Base-by-base conservation (phyloP, 1,284 basidiomycete genomes). In the Mycena sp. region DNA sequence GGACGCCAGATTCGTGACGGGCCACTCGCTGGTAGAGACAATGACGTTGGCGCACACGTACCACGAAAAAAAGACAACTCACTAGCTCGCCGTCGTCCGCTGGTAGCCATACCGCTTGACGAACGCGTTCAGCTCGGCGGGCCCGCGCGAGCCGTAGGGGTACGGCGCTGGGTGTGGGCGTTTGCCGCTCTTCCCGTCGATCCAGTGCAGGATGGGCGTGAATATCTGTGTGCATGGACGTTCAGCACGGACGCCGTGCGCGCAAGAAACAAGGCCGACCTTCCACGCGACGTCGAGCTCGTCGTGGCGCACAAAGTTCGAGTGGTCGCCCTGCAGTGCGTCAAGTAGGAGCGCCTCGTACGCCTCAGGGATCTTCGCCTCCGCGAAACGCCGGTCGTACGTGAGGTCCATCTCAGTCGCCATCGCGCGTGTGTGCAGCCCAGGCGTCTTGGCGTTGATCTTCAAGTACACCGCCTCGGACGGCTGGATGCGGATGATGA, bases 211-310 rank as follows among this genome's bases (percentile, higher is more conserved):
- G 75, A 96, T 93, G 16, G 95, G 95, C 21, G 95, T 96, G 82
- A 96, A 96, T 78, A 97, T 96, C 93, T 94, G 70, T 51, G n/a
- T n/a, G n/a, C n/a, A n/a, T n/a, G n/a, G n/a, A n/a, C n/a, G n/a
- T n/a, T n/a, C n/a, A n/a, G n/a, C n/a, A n/a, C n/a, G n/a, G n/a
- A n/a, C n/a, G n/a, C n/a, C n/a, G n/a, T n/a, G n/a, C n/a, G n/a
- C n/a, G n/a, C n/a, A n/a, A n/a, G n/a, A n/a, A n/a, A n/a, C n/a
- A n/a, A n/a, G 6, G 10, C 50, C 12, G 9, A 92, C 93, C 87
- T 96, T 96, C 95, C 96, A 98, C n/a, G 96, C 95, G 57, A 91
- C 90, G 73, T 98, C 95, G 70, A 98, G 83, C 79, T 98, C 96
- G 77, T 98, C 96, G 76, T 98, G 88, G 69, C 96, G 88, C 49